Evolutionary conservation across 2,329 filamentous ascomycete species (phyloP).

Genomic region (Cordyceps javanica): DNA sequence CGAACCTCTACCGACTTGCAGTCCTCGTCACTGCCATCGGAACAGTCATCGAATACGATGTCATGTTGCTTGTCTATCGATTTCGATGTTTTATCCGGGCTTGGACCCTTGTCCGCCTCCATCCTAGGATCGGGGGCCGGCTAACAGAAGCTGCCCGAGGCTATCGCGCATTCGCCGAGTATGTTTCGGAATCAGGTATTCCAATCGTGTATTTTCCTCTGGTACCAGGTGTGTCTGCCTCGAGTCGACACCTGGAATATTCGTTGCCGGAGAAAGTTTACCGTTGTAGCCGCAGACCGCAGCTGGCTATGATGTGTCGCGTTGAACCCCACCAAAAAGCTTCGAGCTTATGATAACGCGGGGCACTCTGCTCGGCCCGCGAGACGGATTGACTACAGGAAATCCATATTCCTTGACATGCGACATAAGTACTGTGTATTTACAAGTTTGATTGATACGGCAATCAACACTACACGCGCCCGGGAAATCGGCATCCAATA

Average conservation of each 20-base stretch:
- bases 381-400: background rate
- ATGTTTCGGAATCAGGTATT: background rate
- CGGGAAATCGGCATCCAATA: too few relatives aligned
- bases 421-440: too few relatives aligned
- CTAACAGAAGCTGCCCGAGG: background rate
- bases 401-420: background rate
- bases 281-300: background rate
- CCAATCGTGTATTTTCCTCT: background rate
- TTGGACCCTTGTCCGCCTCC: background rate
- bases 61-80: background rate
- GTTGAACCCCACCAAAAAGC: conserved; percentile 9
- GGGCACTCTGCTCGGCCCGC: background rate
- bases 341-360: background rate
- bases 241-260: background rate
- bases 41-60: conserved; percentile 29
- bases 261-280: background rate
- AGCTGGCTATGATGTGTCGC: background rate
- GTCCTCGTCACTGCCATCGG: conserved; percentile 47
- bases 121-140: background rate
- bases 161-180: background rate
- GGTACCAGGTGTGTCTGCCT: background rate
- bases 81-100: background rate
- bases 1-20: conserved; percentile 43
- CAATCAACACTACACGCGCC: too few relatives aligned
- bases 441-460: background rate